Evolutionary conservation across 2,329 filamentous ascomycete genomes (phyloP).

Genomic region (Fusarium sp.): DNA sequence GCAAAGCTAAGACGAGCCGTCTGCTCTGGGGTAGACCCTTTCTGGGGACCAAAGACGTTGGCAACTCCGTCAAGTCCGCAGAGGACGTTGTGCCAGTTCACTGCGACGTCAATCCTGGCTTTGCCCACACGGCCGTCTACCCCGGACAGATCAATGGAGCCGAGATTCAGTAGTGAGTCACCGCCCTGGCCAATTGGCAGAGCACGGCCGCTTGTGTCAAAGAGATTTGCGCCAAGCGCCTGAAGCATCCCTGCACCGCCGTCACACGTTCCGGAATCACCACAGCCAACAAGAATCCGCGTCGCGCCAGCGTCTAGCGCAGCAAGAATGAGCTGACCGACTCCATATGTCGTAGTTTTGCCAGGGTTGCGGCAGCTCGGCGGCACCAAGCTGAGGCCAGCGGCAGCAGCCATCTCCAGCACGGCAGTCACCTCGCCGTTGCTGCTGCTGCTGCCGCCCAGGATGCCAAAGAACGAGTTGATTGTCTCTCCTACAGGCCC

Average conservation of each 20-base stretch:
- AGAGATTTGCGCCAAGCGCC: conserved; percentile 57
- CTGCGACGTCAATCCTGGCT: conserved; percentile 57
- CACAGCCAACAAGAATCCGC: conserved; percentile 60
- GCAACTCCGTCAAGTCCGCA: conserved; percentile 60
- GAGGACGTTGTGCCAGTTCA: conserved; percentile 62
- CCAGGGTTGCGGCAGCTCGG: conserved; percentile 55
- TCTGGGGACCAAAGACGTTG: conserved; percentile 61
- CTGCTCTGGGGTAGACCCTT: conserved; percentile 56
- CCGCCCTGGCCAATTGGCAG: conserved; percentile 55
- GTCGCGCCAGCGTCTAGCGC: conserved; percentile 57
- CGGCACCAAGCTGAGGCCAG: conserved; percentile 60
- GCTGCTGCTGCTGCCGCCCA: conserved; percentile 41
- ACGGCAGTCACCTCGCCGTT: conserved; percentile 52
- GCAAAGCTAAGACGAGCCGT: conserved; percentile 54
- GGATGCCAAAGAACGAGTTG: conserved; percentile 57
- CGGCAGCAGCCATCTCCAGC: conserved; percentile 63
- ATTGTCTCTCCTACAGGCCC: conserved; percentile 56
- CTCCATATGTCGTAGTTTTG: conserved; percentile 60
- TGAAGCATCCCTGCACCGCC: conserved; percentile 64
- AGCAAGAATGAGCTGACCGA: conserved; percentile 58
- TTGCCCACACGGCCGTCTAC: conserved; percentile 45
- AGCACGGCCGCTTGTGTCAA: conserved; percentile 49
- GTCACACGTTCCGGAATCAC: conserved; percentile 63
- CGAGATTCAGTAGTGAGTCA: conserved; percentile 49
- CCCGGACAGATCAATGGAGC: conserved; percentile 50